Base-by-base conservation (phyloP, 2,329 filamentous ascomycete species). In the Beauveria sp. region DNA sequence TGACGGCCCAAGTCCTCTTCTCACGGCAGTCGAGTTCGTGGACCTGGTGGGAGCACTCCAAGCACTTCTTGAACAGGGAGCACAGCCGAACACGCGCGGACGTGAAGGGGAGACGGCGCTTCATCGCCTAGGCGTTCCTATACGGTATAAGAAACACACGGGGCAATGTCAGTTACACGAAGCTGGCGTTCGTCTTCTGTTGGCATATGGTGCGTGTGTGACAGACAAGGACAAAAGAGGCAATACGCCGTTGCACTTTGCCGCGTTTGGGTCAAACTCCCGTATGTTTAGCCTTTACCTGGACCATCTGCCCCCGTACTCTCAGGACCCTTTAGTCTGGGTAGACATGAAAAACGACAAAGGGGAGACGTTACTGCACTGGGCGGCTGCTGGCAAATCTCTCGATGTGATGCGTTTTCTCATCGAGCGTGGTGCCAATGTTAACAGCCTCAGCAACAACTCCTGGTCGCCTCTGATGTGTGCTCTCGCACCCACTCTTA, bases 391-490 rank as follows among this genome's bases (percentile, higher is more conserved):
- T 43, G 38, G 52, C 38, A 55, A 55, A 43, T 43, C 38, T 10
- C 38, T 43, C 20, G 52, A 55, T 43, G 22, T 55, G 22, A 43
- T 55, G 22, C 52, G 38, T 43, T 55, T 43, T 55, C 52, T 55
- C 38, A 43, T 55, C 52, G 38, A 28, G 52, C 38, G 38, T 55
- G 52, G 52, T 43, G 38, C 52, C 52, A 43, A 45, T 28, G 52
- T 55, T 22, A 55, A 55, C 34, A 45, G 24, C 54, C 42, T 47
- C 16, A 57, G 43, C 42, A 8, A 47, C 42, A 57, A 57, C 54
- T 38, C 26, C 7, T 57, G 24, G 54, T 47, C 54, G 24, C 54
- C 54, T 46, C 54, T 57, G n/a, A 30, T 57, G 54, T 57, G 54
- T 47, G 54, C 54, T 38, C 42, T 57, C 54, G 54, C 54, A 16